Percentiles rank a stretch among this genome's conserved stretches.
These are phyloP conservation scores for Aspergillaceae sp. DNA, from an alignment of 2,329 filamentous ascomycete species.

Conservation along the genomic window DNA sequence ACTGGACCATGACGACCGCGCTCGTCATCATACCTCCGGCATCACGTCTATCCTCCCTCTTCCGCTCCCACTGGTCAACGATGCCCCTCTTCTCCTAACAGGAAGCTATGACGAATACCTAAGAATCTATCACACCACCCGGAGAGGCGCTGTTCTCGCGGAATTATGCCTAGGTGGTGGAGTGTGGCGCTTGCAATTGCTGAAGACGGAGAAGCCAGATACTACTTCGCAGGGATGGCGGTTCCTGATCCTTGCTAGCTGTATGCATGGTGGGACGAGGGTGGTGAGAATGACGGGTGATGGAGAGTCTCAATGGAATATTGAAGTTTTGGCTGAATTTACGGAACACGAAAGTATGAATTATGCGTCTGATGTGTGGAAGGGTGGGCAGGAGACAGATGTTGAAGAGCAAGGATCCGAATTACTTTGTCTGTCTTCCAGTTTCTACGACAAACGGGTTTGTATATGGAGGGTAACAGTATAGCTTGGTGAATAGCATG, in stretches of 20 bases:
- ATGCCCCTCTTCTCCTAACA: slow-evolving; percentile 58
- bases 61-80: slow-evolving; percentile 30
- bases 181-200: slow-evolving; percentile 74
- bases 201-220: slow-evolving; percentile 7
- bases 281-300: slow-evolving; percentile 44
- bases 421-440: slow-evolving; percentile 38
- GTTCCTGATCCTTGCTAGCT: slow-evolving; percentile 65
- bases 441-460: slow-evolving; percentile 46
- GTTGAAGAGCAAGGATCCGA: slow-evolving; percentile 5
- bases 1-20: slow-evolving; percentile 36
- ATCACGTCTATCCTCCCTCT: slow-evolving; percentile 80
- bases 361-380: slow-evolving; percentile 64
- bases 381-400: slow-evolving; percentile 8
- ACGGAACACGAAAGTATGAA: slow-evolving; percentile 92
- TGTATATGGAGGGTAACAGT: slow-evolving; percentile 39
- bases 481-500: slow-evolving; percentile 5
- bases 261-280: slow-evolving; percentile 81
- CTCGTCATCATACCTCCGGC: slow-evolving; percentile 64
- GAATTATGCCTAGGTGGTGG: slow-evolving; percentile 64
- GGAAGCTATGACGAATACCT: slow-evolving; percentile 88
- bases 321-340: slow-evolving; percentile 61
- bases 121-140: slow-evolving; percentile 46
- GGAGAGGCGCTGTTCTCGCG: slow-evolving; percentile 46
- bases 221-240: slow-evolving; percentile 8
- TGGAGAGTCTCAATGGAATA: slow-evolving; percentile 47